Base-by-base conservation (phyloP, 352 stramenopile species). In the Globisporangium apiculatum region DNA sequence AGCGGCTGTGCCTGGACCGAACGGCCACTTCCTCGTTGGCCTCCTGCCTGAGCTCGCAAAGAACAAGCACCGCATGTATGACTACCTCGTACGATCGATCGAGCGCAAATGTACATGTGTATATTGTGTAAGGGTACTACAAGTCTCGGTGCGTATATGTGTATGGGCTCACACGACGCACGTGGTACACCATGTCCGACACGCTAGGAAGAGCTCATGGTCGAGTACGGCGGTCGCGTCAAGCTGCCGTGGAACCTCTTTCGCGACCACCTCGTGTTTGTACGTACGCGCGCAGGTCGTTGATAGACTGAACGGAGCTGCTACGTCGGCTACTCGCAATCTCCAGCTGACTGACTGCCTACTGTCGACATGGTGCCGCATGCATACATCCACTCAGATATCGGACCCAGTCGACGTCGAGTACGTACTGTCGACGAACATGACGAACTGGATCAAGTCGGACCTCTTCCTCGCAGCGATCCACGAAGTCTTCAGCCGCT, bases 371-470 rank as follows among this genome's bases (percentile, higher is more conserved):
- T 24, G 18, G 18, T 24, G 18, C 18, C 18, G 18, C 18, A 24
- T 24, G 1, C 18, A 24, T 24, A 24, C 18, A 11, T 45, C 0
- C 18, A 24, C 18, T 4, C 49, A 75, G 66, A 72, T 86, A 53
- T 76, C 71, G 4, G 70, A 79, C 38, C 75, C 76, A 12, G 65
- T 62, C 9, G 79, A 89, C 53, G 68, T 87, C 12, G 66, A 87
- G 54, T 70, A 89, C 67, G 69, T 89, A 11, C 61, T 53, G n/a
- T 62, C 69, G 12, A 85, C 76, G 3, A 84, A 87, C 36, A 70
- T 79, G 54, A 60, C 58, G 60, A 89, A 89, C 58, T 89, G 86
- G 62, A 64, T 87, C 53, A 86, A 87, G 64, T 75, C 79, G 4
- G 65, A 81, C 52, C 69, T 73, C 7, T 82, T 87, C 52, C 64